These are phyloP conservation scores for Lachnellula subtilissima DNA, from an alignment of 2,329 filamentous ascomycete genomes.

Conservation along the genomic window DNA sequence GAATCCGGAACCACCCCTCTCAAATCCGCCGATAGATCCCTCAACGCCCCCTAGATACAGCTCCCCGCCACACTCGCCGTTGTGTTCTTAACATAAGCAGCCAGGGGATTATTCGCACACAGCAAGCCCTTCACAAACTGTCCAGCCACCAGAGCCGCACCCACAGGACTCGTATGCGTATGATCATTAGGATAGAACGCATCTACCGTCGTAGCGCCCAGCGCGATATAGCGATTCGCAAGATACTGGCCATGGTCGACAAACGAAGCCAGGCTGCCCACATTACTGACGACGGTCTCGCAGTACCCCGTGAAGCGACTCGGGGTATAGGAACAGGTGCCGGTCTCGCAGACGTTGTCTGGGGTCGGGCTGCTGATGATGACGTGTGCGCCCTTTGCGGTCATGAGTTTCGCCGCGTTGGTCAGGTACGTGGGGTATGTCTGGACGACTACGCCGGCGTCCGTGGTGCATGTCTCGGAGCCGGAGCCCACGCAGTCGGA, in stretches of 20 bases:
- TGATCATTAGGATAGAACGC: conserved; percentile 52
- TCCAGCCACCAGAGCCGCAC: conserved; percentile 48
- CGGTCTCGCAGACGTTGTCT: conserved; percentile 58
- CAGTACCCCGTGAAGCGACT: conserved; percentile 55
- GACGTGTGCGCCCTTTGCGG: conserved; percentile 54
- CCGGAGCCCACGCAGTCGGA: conserved; percentile 46
- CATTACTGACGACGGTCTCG: conserved; percentile 38
- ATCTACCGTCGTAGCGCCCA: conserved; percentile 45
- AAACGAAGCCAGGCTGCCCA: conserved; percentile 39
- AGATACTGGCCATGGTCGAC: conserved; percentile 55
- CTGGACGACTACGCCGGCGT: conserved; percentile 45
- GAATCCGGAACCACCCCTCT: no score
- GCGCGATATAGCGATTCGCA: conserved; percentile 43
- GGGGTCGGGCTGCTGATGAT: conserved; percentile 57
- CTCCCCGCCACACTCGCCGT: conserved; percentile 23
- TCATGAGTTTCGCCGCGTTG: conserved; percentile 25
- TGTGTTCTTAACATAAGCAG: conserved; percentile 24
- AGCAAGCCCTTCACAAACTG: conserved; percentile 52
- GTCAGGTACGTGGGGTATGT: conserved; percentile 29
- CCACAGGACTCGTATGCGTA: conserved; percentile 53
- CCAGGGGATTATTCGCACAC: conserved; percentile 21
- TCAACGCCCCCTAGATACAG: conserved; percentile 14
- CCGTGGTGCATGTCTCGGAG: conserved; percentile 42
- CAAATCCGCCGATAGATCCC: not conserved
- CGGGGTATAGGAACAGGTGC: conserved; percentile 41